Base-by-base conservation (phyloP, 768 basidiomycete species). In the Paxillus ammoniavirescens region DNA sequence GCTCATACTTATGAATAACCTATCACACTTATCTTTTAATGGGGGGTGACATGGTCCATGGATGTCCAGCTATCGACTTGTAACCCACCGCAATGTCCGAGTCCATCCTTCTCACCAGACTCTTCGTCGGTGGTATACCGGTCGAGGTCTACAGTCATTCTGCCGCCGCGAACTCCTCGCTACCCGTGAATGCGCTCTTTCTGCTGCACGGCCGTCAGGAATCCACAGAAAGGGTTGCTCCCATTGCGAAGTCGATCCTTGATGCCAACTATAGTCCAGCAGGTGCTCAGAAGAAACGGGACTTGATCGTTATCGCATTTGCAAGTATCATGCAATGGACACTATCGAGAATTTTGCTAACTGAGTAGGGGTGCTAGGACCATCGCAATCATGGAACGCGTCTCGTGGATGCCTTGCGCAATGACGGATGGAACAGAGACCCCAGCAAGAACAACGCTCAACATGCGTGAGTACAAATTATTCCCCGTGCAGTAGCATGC, bases 371-470 rank as follows among this genome's bases (percentile, higher is more conserved):
- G 14, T 37, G 8, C 35, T 41, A 69, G 69, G 68, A 69, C 30
- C 68, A 71, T 42, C 69, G 69, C 15, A 71, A 71, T 41, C 68
- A 69, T 12, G 67, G 67, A 45, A 52, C 35, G 18, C 65, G 67
- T 44, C 59, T 69, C 10, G 13, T 69, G 17, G 63, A 69, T 12
- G 45, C 56, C 7, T 13, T 47, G 14, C 61, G 65, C 31, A 69
- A 69, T 52, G 23, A 67, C 30, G 60, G 37, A 14, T 69, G 68
- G 68, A 42, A 58, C 49, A 44, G 51, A 37, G 58, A 69, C 9
- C 68, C 60, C 6, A 44, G 52, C 4, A 60, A 18, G 44, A 60
- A 55, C 31, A 69, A 69, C 13, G 58, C 62, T 33, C 58, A 54
- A 0, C 68, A 69, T 47, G 68, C 69, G 68, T 71, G 28, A 59